These are phyloP conservation scores for Exophiala dermatitidis DNA, from an alignment of 2,329 filamentous ascomycete species.

Conservation along the genomic window DNA sequence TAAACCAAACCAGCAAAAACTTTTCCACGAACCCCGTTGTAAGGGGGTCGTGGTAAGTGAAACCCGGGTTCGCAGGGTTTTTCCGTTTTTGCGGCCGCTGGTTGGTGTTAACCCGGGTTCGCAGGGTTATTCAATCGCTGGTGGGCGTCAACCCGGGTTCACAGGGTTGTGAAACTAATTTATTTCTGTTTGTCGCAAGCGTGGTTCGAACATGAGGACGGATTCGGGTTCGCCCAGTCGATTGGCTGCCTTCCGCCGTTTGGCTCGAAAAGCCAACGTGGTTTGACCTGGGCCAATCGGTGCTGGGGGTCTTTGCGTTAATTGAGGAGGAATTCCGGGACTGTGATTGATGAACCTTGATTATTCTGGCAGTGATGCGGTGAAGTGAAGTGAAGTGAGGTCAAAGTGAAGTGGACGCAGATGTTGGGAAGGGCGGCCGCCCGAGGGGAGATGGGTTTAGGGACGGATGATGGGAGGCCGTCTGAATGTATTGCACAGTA, in stretches of 20 bases:
- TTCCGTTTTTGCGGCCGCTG: background rate
- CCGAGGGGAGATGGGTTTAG: no score
- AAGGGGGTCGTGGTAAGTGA: background rate
- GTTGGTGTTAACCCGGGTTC: background rate
- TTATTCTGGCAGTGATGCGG: background rate
- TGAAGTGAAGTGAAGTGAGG: background rate
- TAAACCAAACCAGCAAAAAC: background rate
- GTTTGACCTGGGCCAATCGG: background rate
- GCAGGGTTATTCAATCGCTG: background rate
- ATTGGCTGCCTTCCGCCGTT: background rate
- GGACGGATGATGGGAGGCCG: no score
- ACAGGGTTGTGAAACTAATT: background rate
- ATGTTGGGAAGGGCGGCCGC: background rate
- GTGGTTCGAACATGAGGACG: background rate
- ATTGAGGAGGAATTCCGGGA: background rate
- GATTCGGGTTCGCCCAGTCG: background rate
- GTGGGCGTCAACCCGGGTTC: background rate
- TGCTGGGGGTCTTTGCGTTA: background rate
- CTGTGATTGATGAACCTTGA: background rate
- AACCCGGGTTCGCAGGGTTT: conserved; percentile 1
- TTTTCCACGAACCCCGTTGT: conserved; percentile 4
- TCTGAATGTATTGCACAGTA: no score
- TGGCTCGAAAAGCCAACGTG: background rate
- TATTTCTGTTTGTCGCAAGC: background rate
- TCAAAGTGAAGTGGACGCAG: background rate